Evolutionary conservation across 176 grass and related monocot species (phyloP), one percentile per base, ranked within the genome.

Genomic region (Puya raimondii): DNA sequence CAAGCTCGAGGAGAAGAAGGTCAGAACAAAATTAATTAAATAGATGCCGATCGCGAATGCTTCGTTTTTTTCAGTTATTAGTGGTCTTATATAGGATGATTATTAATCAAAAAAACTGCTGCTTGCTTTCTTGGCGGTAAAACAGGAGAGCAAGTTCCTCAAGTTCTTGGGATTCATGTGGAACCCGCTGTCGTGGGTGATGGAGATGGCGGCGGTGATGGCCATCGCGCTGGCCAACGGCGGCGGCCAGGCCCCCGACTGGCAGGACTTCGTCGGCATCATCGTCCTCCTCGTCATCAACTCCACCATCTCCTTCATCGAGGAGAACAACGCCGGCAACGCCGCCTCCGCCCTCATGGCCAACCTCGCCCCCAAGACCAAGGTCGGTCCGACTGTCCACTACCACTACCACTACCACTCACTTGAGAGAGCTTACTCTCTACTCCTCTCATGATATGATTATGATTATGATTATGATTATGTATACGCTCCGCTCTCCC

Each of bases 1-100:
- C 65, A 67, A 67, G 27, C 65, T 67, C 14, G 65, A 67, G 10
- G 65, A 67, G 23, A 67, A 67, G n/a, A 67, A 67, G 65, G 65
- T 67, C 1, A 29, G 64, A 47, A 33, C 4, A n/a, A 61, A 12
- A 10, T 23, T 23, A 23, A 5, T 33, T 29, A 3, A 29, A 29
- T n/a, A n/a, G n/a, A 29, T 29, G 3, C 27, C 27, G 27, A n/a
- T n/a, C n/a, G n/a, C n/a, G n/a, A n/a, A n/a, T n/a, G n/a, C n/a
- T n/a, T n/a, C n/a, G n/a, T n/a, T n/a, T n/a, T n/a, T n/a, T n/a
- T n/a, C n/a, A n/a, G n/a, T n/a, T n/a, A n/a, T n/a, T n/a, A n/a
- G n/a, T n/a, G n/a, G n/a, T n/a, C n/a, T n/a, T n/a, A n/a, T n/a
- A n/a, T n/a, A n/a, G n/a, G n/a, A n/a, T n/a, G n/a, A n/a, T n/a